Conservation (phyloP, 768 basidiomycete genomes). For the Cystofilobasidium ferigula region DNA sequence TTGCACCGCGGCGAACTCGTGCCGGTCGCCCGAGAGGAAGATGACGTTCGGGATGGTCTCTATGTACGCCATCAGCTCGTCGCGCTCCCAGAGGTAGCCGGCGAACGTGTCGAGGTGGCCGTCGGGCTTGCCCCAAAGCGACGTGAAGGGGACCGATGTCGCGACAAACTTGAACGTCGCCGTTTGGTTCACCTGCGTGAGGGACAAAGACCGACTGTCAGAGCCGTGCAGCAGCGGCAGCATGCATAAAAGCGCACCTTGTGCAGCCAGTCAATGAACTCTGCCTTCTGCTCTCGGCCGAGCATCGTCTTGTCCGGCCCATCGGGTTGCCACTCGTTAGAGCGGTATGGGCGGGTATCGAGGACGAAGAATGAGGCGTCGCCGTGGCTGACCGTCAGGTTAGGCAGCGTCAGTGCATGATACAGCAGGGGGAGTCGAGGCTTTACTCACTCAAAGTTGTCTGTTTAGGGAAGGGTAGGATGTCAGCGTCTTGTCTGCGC, state of each 20-base stretch:
- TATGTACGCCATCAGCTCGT: constrained; percentile 48
- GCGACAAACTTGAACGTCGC: constrained; percentile 68
- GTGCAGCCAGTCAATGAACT: constrained; percentile 54
- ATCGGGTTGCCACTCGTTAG: constrained; percentile 36
- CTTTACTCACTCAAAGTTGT: not conserved
- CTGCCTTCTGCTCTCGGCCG: constrained; percentile 53
- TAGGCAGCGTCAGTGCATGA: constrained; percentile 57
- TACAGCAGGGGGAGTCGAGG: constrained; percentile 35
- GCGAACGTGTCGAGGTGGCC: constrained; percentile 56
- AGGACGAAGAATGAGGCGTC: constrained; percentile 68
- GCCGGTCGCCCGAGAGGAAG: constrained; percentile 53
- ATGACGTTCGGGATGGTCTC: constrained; percentile 57
- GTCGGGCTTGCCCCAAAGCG: constrained; percentile 53
- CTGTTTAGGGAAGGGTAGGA: not conserved
- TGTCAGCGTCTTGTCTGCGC: constrained; percentile 20
- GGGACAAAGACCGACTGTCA: not conserved
- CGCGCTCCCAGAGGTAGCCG: constrained; percentile 52
- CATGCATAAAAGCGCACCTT: constrained; percentile 39
- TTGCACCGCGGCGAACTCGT: constrained; percentile 58
- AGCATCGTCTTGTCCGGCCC: constrained; percentile 48
- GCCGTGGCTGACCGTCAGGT: constrained; percentile 43
- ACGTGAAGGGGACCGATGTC: constrained; percentile 62
- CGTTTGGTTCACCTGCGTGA: constrained; percentile 52
- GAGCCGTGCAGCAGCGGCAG: not conserved
- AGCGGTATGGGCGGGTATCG: constrained; percentile 57